Evolutionary conservation across 129 eudicot species (phyloP).

Genomic region (Flaveria ramosissima): DNA sequence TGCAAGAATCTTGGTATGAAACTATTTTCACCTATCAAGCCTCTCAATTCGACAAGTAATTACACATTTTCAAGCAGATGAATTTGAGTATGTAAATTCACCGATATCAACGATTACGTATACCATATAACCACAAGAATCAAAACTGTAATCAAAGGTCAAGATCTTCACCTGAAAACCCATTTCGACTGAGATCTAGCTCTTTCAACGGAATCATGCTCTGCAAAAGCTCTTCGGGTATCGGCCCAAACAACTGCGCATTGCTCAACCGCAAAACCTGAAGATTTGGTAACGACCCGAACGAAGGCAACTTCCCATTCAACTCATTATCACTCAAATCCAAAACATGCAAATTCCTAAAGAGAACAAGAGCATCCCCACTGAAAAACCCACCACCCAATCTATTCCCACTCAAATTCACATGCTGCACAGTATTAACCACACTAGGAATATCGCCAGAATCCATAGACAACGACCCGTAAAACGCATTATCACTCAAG

Average conservation of each 20-base stretch:
- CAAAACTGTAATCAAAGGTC: slow-evolving; percentile 14
- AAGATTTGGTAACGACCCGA: slow-evolving; percentile 62
- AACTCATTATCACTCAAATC: slow-evolving; percentile 79
- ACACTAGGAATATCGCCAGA: slow-evolving; percentile 51
- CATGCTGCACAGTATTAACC: slow-evolving; percentile 66
- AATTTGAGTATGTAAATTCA: neutral
- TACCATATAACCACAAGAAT: neutral
- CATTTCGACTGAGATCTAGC: slow-evolving; percentile 92
- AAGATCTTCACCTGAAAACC: slow-evolving; percentile 75
- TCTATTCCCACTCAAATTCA: slow-evolving; percentile 72
- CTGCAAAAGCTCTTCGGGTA: slow-evolving; percentile 72
- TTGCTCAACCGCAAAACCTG: slow-evolving; percentile 59
- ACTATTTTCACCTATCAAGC: slow-evolving; percentile 9
- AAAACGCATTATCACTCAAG: slow-evolving; percentile 69
- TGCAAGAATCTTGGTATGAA: slow-evolving; percentile 4
- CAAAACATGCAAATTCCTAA: slow-evolving; percentile 76
- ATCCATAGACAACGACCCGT: slow-evolving; percentile 55
- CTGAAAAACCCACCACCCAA: slow-evolving; percentile 65
- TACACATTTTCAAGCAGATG: slow-evolving; percentile 14
- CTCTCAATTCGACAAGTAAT: slow-evolving; percentile 3
- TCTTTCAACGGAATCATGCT: slow-evolving; percentile 59
- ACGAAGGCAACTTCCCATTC: slow-evolving; percentile 73
- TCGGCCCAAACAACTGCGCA: slow-evolving; percentile 66
- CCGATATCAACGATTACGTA: neutral
- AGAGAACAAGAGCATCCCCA: slow-evolving; percentile 48